A percentile compares a stretch with the other conserved stretches of the same genome.
Evolutionary conservation across 2,329 filamentous ascomycete species (phyloP).

Genomic region (Trichophyton mentagrophytes): DNA sequence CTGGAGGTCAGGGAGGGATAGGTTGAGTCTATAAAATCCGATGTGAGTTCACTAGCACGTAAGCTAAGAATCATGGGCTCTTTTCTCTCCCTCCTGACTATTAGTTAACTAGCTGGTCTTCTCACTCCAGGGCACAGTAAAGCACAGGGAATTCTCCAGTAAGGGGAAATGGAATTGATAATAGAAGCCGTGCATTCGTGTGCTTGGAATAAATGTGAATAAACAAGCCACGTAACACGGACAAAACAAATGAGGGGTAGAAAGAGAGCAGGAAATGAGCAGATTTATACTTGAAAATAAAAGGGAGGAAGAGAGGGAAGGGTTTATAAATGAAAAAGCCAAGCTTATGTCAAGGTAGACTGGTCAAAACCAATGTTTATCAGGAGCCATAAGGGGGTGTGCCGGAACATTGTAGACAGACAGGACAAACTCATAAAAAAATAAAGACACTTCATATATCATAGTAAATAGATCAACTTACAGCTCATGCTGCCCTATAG

Average conservation of each 20-base stretch:
- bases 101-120: constrained; percentile 3
- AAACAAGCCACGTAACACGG: constrained; percentile 8
- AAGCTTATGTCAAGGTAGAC: constrained; percentile 4
- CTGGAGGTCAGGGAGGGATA: constrained; percentile 43
- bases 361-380: neutral
- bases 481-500: constrained; percentile 37
- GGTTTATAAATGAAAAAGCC: constrained; percentile 7
- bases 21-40: constrained; percentile 42
- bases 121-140: neutral
- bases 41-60: constrained; percentile 38
- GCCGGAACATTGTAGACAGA: neutral
- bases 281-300: constrained; percentile 2
- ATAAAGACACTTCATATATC: neutral
- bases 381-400: neutral
- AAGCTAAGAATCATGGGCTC: constrained; percentile 31
- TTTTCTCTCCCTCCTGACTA: neutral
- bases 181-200: constrained; percentile 10
- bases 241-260: constrained; percentile 5
- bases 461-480: constrained; percentile 30
- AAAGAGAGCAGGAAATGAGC: neutral
- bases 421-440: neutral
- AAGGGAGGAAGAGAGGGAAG: neutral
- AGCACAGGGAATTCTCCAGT: neutral
- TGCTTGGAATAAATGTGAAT: constrained; percentile 2
- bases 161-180: neutral